These are phyloP conservation scores for Hymenoscyphus scutula DNA, from an alignment of 2,329 filamentous ascomycete species.

Conservation along the genomic window DNA sequence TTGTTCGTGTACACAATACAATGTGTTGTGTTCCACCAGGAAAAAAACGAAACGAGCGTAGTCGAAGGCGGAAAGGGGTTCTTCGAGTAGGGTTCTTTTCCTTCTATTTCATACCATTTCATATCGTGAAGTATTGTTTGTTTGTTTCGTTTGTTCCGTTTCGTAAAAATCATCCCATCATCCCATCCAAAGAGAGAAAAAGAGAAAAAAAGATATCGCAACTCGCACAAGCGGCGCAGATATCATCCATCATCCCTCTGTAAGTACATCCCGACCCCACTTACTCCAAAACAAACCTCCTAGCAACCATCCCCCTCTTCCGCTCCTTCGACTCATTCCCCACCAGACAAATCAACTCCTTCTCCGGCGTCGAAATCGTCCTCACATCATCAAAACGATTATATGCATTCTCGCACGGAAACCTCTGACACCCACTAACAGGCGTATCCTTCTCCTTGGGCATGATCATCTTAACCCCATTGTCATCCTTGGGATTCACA, in stretches of 20 bases:
- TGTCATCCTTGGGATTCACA: constrained; percentile 48
- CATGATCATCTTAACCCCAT: constrained; percentile 55
- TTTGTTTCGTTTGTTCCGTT: too few relatives aligned
- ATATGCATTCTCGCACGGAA: constrained; percentile 55
- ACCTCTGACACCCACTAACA: constrained; percentile 51
- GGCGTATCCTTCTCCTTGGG: constrained; percentile 40
- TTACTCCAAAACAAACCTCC: not conserved
- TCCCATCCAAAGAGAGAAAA: too few relatives aligned
- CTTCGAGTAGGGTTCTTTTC: too few relatives aligned
- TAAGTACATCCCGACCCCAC: too few relatives aligned
- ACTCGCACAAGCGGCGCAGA: not conserved
- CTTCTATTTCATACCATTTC: too few relatives aligned
- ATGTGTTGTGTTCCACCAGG: too few relatives aligned
- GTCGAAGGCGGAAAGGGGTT: too few relatives aligned
- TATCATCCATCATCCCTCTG: not conserved
- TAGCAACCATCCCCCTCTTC: not conserved
- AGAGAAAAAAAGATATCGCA: too few relatives aligned
- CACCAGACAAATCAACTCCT: constrained; percentile 46
- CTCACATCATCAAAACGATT: constrained; percentile 53
- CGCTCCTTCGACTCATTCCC: constrained; percentile 19
- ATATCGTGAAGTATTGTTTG: too few relatives aligned
- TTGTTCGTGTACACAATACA: too few relatives aligned
- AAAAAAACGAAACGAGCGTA: too few relatives aligned
- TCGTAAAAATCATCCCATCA: too few relatives aligned
- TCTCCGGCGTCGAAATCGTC: constrained; percentile 51